Evolutionary conservation across 257 asterid genomes (phyloP).

Genomic region (Solanum chaucha): DNA sequence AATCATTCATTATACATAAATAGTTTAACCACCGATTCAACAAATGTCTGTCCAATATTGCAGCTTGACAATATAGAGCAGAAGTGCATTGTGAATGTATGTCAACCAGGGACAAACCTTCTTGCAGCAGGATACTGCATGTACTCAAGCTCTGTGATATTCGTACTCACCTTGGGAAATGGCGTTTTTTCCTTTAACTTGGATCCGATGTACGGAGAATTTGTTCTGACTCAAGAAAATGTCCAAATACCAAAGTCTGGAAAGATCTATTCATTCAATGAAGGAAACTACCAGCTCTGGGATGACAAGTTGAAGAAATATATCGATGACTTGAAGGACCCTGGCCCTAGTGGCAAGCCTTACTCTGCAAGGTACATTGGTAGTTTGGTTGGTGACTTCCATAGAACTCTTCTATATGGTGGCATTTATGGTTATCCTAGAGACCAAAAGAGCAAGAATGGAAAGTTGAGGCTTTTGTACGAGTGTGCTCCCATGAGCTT

Average conservation of each 20-base stretch:
- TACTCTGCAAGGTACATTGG: constrained; percentile 87
- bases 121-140: constrained; percentile 95
- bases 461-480: constrained; percentile 82
- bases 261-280: constrained; percentile 76
- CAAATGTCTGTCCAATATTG: neutral
- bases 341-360: constrained; percentile 90
- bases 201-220: constrained; percentile 90
- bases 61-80: constrained; percentile 52
- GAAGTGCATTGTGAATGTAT: constrained; percentile 69
- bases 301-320: constrained; percentile 80
- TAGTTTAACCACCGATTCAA: neutral
- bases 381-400: constrained; percentile 89
- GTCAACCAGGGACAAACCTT: constrained; percentile 87
- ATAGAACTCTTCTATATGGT: constrained; percentile 69
- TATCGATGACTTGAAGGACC: constrained; percentile 80
- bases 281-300: constrained; percentile 90
- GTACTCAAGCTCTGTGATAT: constrained; percentile 88
- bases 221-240: constrained; percentile 69
- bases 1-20: neutral
- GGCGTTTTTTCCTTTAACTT: constrained; percentile 78
- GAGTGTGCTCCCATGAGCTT: constrained; percentile 98
- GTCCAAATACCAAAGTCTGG: constrained; percentile 77
- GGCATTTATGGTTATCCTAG: constrained; percentile 89
- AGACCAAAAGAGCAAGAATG: constrained; percentile 77
- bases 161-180: constrained; percentile 60